A percentile compares a stretch with the other conserved stretches of the same genome.
phyloP scores from a whole-genome alignment of 2,329 filamentous ascomycete species.

The Pseudodiploospora longispora region DNA sequence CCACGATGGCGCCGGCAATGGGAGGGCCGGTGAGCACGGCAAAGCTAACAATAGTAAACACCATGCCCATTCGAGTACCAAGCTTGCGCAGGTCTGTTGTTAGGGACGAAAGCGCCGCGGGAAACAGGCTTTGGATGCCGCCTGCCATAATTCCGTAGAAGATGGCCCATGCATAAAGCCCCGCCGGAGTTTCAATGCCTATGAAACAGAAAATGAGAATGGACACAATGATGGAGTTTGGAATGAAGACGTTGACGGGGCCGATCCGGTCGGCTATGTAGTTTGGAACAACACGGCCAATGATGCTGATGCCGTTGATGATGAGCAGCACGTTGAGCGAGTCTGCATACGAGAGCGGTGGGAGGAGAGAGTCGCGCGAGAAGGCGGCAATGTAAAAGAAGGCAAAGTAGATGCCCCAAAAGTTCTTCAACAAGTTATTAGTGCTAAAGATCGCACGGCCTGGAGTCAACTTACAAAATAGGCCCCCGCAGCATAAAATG shows the following conservation, averaged over 20 bases:
- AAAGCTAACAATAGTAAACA: slow-evolving; percentile 47
- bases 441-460: background rate
- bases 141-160: slow-evolving; percentile 56
- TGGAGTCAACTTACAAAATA: slow-evolving; percentile 18
- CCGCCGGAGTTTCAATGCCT: slow-evolving; percentile 37
- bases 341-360: slow-evolving; percentile 33
- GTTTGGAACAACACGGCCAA: slow-evolving; percentile 51
- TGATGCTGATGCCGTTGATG: slow-evolving; percentile 53
- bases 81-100: slow-evolving; percentile 43
- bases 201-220: slow-evolving; percentile 49
- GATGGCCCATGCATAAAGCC: slow-evolving; percentile 53
- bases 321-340: slow-evolving; percentile 56
- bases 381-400: slow-evolving; percentile 52
- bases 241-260: slow-evolving; percentile 52
- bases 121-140: slow-evolving; percentile 57
- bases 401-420: slow-evolving; percentile 46
- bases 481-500: slow-evolving; percentile 27
- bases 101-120: slow-evolving; percentile 47
- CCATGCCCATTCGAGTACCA: slow-evolving; percentile 50
- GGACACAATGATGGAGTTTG: slow-evolving; percentile 33
- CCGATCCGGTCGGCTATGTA: slow-evolving; percentile 50
- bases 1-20: slow-evolving; percentile 42
- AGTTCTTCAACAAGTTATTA: slow-evolving; percentile 24
- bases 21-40: slow-evolving; percentile 45
- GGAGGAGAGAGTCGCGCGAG: slow-evolving; percentile 32